Base-by-base conservation (phyloP, 805 yeast species). In the Candida incommunis region DNA sequence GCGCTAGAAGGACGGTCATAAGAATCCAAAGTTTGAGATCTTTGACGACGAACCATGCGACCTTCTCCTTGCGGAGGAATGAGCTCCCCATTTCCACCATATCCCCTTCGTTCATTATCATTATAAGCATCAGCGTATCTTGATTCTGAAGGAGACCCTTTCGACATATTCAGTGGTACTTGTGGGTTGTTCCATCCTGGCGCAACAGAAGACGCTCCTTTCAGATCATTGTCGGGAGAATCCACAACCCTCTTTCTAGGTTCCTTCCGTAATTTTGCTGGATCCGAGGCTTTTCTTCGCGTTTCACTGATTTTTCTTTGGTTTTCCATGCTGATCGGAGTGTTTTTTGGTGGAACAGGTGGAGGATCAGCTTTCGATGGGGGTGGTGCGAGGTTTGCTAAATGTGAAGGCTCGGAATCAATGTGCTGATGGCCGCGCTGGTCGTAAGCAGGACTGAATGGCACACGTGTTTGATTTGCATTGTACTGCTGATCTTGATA, bases 101-200 rank as follows among this genome's bases (percentile, higher is more conserved):
- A 31, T 5, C n/a, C 7, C 18, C 9, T 31, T 5, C 9, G 37
- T 5, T 9, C 37, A 16, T 31, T 31, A 7, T 31, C 37, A 31
- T 31, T 31, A 13, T 25, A 25, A 31, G 37, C 37, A n/a, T 31
- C 37, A 31, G 37, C 37, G n/a, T 31, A 31, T 31, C 37, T 31
- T 5, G 37, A 31, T 5, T 31, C 37, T 7, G 37, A 31, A 11
- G 37, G 37, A 7, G 37, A 31, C 7, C 37, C 37, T n/a, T 31
- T 31, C 18, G 37, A 5, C 4, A 4, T 7, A n/a, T n/a, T 18
- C 5, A 5, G 7, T 11, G 18, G 7, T 5, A 5, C 37, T 4
- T 9, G 37, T 9, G 27, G 13, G 7, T 31, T 18, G 18, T 5
- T 9, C 37, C 37, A 31, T 9, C 37, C 37, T 13, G 37, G 37